Base-by-base conservation (phyloP, 352 stramenopile species). In the Globisporangium parvum region DNA sequence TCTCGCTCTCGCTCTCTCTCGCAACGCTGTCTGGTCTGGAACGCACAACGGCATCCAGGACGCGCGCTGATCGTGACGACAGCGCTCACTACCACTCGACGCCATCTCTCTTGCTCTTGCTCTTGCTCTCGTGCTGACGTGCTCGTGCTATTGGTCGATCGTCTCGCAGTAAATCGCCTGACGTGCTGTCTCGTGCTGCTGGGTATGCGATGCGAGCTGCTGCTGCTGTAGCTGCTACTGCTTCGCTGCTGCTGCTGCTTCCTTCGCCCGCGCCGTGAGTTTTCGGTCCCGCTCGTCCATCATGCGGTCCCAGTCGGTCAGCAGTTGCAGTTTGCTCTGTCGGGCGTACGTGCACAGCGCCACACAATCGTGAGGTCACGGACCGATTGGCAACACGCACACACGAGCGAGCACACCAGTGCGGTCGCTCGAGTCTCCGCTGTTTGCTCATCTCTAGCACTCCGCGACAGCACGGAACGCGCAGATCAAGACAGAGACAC, bases 221-320 rank as follows among this genome's bases (percentile, higher is more conserved):
- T n/a, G n/a, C n/a, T n/a, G n/a, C n/a, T n/a, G 31, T 10, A 37
- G 10, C 31, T 10, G 23, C 44, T 53, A 59, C n/a, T 58, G 41
- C 24, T 62, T 41, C 35, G 39, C 26, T 48, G 28, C 57, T 52
- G 42, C 40, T 50, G 33, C 51, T 20, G 51, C 51, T 51, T 65
- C 53, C 60, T 61, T 67, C 51, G 56, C 65, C 28, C 68, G 76
- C 42, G 72, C 72, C 37, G 73, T 66, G 49, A 89, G 52, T 70
- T 80, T 85, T 26, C 80, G 76, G 73, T 91, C 78, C 15, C 80
- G 77, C 17, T 87, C 77, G 57, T 91, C 78, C 78, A 91, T 91
- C 75, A 85, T 78, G 53, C 77, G 76, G 67, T 91, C 80, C 78
- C 78, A 91, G 64, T 89, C 73, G 54, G 80, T 88, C 58, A 91